phyloP scores from a whole-genome alignment of 768 basidiomycete species.

The Sporobolomyces roseus region DNA sequence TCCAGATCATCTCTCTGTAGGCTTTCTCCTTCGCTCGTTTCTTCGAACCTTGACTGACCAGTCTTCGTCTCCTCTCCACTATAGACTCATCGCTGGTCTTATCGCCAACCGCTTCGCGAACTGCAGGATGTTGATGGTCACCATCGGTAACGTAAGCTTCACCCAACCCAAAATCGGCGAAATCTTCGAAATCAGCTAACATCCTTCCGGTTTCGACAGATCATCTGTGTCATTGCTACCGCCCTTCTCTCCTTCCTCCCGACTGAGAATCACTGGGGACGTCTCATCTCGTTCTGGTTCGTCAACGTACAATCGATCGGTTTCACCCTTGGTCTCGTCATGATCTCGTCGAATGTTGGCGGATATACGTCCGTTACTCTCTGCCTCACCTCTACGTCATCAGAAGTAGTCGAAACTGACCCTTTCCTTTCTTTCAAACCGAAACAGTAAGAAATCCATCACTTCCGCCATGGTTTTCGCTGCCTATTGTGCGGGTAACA shows the following conservation, averaged over 20 bases:
- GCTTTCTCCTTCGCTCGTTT: too few relatives aligned
- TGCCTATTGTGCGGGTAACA: slow-evolving; percentile 45
- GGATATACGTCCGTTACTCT: too few relatives aligned
- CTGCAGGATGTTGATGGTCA: slow-evolving; percentile 47
- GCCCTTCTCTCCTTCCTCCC: slow-evolving; percentile 49
- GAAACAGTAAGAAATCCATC: slow-evolving; percentile 38
- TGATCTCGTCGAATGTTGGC: slow-evolving; percentile 46
- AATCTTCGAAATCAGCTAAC: too few relatives aligned
- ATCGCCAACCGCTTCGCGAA: slow-evolving; percentile 38
- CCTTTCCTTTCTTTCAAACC: too few relatives aligned
- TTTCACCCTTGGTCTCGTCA: slow-evolving; percentile 50
- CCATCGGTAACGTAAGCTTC: slow-evolving; percentile 46
- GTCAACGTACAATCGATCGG: slow-evolving; percentile 46
- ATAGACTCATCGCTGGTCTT: slow-evolving; percentile 48
- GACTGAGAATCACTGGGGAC: slow-evolving; percentile 44
- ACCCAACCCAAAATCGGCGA: too few relatives aligned
- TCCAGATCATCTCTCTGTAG: slow-evolving; percentile 49
- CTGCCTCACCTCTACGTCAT: too few relatives aligned
- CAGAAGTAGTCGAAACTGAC: too few relatives aligned
- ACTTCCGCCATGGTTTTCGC: slow-evolving; percentile 47
- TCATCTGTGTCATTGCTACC: slow-evolving; percentile 44
- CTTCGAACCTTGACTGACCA: too few relatives aligned
- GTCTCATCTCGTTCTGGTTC: slow-evolving; percentile 47
- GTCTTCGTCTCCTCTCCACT: too few relatives aligned
- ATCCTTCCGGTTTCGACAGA: too few relatives aligned